These are phyloP conservation scores for Cytidiella melzeri DNA, from an alignment of 768 basidiomycete species.

Conservation along the genomic window DNA sequence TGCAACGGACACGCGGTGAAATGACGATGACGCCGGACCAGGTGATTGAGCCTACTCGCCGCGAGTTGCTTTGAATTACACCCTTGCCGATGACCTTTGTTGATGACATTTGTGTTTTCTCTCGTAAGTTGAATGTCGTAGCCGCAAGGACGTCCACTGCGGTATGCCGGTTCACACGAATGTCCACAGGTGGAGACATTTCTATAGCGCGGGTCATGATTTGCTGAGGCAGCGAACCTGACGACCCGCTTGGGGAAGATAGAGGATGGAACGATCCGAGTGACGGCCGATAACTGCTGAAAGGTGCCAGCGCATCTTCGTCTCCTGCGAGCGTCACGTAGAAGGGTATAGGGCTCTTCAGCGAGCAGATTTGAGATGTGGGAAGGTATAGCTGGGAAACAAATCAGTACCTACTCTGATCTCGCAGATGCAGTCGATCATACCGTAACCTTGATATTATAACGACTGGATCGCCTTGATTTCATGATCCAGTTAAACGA, in stretches of 20 bases:
- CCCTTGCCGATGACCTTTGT: slow-evolving; percentile 17
- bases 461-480: slow-evolving; percentile 6
- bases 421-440: slow-evolving; percentile 4
- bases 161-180: slow-evolving; percentile 7
- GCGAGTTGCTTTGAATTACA: slow-evolving; percentile 14
- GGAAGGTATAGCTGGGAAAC: slow-evolving; percentile 20
- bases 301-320: slow-evolving; percentile 17
- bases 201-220: slow-evolving; percentile 2
- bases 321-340: slow-evolving; percentile 19
- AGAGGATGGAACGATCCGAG: slow-evolving; percentile 22
- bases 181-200: slow-evolving; percentile 3
- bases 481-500: slow-evolving; percentile 16
- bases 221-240: slow-evolving; percentile 11
- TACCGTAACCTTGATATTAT: slow-evolving; percentile 17
- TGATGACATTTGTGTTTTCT: slow-evolving; percentile 7
- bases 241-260: slow-evolving; percentile 7
- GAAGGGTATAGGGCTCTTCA: slow-evolving; percentile 23
- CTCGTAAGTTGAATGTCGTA: slow-evolving; percentile 1
- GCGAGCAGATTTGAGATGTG: slow-evolving; percentile 18
- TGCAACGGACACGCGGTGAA: slow-evolving; percentile 9
- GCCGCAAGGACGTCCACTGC: slow-evolving; percentile 8
- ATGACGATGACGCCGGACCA: slow-evolving; percentile 23
- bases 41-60: slow-evolving; percentile 12
- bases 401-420: not conserved
- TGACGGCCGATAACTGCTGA: slow-evolving; percentile 16